These are phyloP conservation scores for Colletotrichum eleusines DNA, from an alignment of 2,329 filamentous ascomycete species.

Conservation along the genomic window DNA sequence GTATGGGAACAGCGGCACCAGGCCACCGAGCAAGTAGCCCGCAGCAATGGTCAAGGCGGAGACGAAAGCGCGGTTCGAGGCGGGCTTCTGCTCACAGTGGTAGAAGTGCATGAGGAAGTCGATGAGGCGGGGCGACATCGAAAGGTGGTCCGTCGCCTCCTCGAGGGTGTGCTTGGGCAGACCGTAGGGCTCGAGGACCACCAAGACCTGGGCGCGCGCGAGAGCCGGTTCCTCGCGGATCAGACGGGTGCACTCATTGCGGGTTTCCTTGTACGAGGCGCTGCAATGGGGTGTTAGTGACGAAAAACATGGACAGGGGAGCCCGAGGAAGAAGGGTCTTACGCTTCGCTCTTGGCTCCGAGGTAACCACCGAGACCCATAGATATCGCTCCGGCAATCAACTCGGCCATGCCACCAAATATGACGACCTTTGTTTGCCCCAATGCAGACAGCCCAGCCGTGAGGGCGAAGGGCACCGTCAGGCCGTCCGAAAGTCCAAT, in stretches of 20 bases:
- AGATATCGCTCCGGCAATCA: conserved; percentile 80
- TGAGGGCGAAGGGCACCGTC: conserved; percentile 84
- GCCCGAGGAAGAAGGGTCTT: not conserved
- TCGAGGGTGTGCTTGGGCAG: conserved; percentile 51
- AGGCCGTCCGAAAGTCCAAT: conserved; percentile 84
- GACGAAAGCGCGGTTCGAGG: conserved; percentile 60
- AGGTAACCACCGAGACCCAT: conserved; percentile 84
- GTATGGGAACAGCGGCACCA: conserved; percentile 79
- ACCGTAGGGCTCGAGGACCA: conserved; percentile 64
- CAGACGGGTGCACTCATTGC: conserved; percentile 55
- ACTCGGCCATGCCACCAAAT: conserved; percentile 79
- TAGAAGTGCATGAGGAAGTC: conserved; percentile 73
- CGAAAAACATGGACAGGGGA: conserved; percentile 8
- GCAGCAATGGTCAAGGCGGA: conserved; percentile 75
- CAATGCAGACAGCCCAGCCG: conserved; percentile 76
- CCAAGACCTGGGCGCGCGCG: conserved; percentile 59
- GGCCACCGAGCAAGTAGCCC: conserved; percentile 77
- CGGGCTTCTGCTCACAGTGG: conserved; percentile 60
- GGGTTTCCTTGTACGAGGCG: conserved; percentile 44
- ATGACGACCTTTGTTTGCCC: conserved; percentile 76
- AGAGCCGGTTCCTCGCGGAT: conserved; percentile 58
- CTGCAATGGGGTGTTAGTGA: conserved; percentile 20
- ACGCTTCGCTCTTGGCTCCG: conserved; percentile 68
- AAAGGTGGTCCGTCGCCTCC: conserved; percentile 40
- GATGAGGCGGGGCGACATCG: conserved; percentile 57